Evolutionary conservation across 305 asterid genomes (phyloP), one percentile per base, ranked within the genome.

Genomic region (Fraxinus sp.): DNA sequence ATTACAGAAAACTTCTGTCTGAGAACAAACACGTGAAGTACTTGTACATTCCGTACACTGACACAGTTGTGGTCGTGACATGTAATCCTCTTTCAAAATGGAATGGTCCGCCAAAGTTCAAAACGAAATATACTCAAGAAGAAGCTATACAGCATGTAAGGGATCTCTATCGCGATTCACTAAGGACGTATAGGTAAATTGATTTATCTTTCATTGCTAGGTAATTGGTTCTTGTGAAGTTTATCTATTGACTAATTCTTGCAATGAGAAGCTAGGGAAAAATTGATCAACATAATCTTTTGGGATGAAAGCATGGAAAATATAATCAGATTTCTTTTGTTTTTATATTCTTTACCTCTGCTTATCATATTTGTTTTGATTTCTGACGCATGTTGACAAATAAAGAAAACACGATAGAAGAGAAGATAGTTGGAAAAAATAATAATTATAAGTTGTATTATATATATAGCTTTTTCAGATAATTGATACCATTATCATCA

Each of bases 1-100:
- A 74, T 87, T 86, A 90, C 94, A 96, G 99, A 85, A 93, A 95
- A 83, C 90, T 90, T 84, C 86, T 96, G 32, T 90, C 96, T 0
- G 98, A 95, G 84, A 96, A 96, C 93, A 95, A 92, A 94, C 98
- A 96, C 81, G 94, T 96, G 84, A 95, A 95, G 79, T 96, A 91
- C 87, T 92, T 96, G 84, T 85, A 96, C 83, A 93, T 96, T 87
- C 98, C 98, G 3, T 96, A 96, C 81, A 96, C 98, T 1, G 97
- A 96, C 82, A 89, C 97, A 3, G 95, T 94, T 52, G 99, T 94
- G 84, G 92, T 96, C 14, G 98, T 96, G 86, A 95, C 90, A 5
- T 96, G 99, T 87, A 96, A 96, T 86, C 98, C 98, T 81, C 71
- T 90, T 80, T 91, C 98, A 30, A 92, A 92, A 84, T 84, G 90